Evolutionary conservation across 2,329 filamentous ascomycete genomes (phyloP), one percentile per base, ranked within the genome.

Genomic region (Huntiella savannae): DNA sequence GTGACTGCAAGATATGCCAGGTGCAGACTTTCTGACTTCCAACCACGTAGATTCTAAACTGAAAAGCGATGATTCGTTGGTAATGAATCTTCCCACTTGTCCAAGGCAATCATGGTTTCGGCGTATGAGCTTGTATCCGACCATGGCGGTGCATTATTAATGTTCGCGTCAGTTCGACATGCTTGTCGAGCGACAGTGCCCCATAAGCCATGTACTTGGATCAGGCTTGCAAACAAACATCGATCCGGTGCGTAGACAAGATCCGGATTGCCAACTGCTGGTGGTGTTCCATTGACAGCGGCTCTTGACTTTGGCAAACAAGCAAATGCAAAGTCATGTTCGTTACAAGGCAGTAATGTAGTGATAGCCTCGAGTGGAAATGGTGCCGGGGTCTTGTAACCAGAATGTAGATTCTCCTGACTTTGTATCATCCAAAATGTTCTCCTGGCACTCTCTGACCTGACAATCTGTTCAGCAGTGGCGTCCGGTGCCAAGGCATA

Each of bases 341-440:
- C 61, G 16, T 59, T 54, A 47, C 60, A 61, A 2, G 61, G 61
- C 3, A 62, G 51, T 5, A 59, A 51, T 3, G 56, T 57, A 1
- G 60, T 62, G 44, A 63, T 61, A 43, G 62, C 61, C 16, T 54
- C 51, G 2, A 56, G 50, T 3, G 59, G 55, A 47, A 63, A 63
- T 0, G 59, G 53, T 0, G 54, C 52, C 1, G 60, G 59, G 1
- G 57, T 56, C 28, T 55, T 58, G 47, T 57, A 56, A 5, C 59
- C 57, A 2, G 61, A 59, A 50, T 62, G 57, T 0, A 63, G 53
- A 49, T 62, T 62, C 49, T 61, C 59, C 36, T 59, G 57, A 43
- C 54, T 60, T 46, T 60, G 54, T 5, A 62, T 53, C 55, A 63
- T 58, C 61, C 61, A 63, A 50, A 61, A 62, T 0, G 58, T 60